Percentiles rank a stretch among this genome's conserved stretches.
Evolutionary conservation across 2,329 filamentous ascomycete species (phyloP).

Genomic region (Aspergillus pseudoviridinutans): DNA sequence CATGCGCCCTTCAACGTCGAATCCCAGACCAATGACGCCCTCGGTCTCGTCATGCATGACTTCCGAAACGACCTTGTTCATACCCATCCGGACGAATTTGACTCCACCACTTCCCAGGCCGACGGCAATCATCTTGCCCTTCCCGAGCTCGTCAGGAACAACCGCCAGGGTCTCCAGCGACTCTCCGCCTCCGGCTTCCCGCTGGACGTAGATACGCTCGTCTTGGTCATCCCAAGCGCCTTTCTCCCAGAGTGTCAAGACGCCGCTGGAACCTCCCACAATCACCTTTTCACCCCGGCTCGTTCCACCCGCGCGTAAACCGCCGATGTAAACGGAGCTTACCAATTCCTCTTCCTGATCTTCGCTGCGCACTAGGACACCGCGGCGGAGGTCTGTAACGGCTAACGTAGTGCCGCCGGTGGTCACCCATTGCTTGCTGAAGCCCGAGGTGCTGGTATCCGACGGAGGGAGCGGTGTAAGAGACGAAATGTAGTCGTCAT

Average conservation of each 20-base stretch:
- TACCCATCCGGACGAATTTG: slow-evolving; percentile 69
- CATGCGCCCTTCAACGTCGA: slow-evolving; percentile 80
- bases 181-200: slow-evolving; percentile 61
- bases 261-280: slow-evolving; percentile 73
- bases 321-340: slow-evolving; percentile 73
- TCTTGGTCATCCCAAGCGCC: slow-evolving; percentile 95
- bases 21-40: slow-evolving; percentile 73
- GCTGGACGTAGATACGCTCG: slow-evolving; percentile 75
- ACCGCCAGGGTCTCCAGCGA: slow-evolving; percentile 74
- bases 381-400: slow-evolving; percentile 80
- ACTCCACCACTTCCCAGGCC: slow-evolving; percentile 79
- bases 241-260: slow-evolving; percentile 89
- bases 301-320: slow-evolving; percentile 62
- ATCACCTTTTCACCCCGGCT: slow-evolving; percentile 72
- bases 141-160: slow-evolving; percentile 66
- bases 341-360: slow-evolving; percentile 93
- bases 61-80: slow-evolving; percentile 66
- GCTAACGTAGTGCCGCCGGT: slow-evolving; percentile 89
- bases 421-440: slow-evolving; percentile 90
- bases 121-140: slow-evolving; percentile 64
- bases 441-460: slow-evolving; percentile 77
- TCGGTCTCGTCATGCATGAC: slow-evolving; percentile 81
- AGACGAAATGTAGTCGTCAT: slow-evolving; percentile 89
- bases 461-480: slow-evolving; percentile 78
- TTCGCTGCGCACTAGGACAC: slow-evolving; percentile 82